Conservation (phyloP, 805 yeast species). For the Isabelozyma heimii region DNA sequence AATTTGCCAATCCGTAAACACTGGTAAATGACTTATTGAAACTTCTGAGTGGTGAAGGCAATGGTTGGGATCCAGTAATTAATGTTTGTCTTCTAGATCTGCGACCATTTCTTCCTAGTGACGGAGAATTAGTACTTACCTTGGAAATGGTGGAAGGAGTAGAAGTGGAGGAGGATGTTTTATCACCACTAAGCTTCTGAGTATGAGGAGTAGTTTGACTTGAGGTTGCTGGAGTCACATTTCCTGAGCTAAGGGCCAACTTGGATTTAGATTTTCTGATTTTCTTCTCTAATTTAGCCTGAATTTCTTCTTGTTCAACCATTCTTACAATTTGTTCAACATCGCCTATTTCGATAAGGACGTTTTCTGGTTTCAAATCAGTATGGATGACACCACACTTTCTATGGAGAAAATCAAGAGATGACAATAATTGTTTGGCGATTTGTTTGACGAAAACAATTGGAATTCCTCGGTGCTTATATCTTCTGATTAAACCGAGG, state of each 20-base stretch:
- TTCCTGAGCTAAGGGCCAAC: conserved; percentile 8
- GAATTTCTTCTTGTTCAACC: conserved; percentile 60
- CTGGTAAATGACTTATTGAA: conserved; percentile 40
- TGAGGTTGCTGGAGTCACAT: conserved; percentile 9
- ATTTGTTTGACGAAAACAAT: conserved; percentile 73
- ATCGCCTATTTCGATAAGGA: conserved; percentile 77
- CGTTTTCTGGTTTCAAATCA: conserved; percentile 73
- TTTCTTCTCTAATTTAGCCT: conserved; percentile 42
- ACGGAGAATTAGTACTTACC: conserved; percentile 25
- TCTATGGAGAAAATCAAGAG: conserved; percentile 70
- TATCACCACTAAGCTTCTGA: neutral
- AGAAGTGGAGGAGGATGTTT: conserved; percentile 5
- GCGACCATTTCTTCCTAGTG: conserved; percentile 43
- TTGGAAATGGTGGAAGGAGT: conserved; percentile 5
- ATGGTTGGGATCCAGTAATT: conserved; percentile 88
- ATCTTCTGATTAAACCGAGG: conserved; percentile 77
- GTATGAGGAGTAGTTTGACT: conserved; percentile 7
- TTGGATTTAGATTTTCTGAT: conserved; percentile 37
- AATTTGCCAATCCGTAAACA: conserved; percentile 32
- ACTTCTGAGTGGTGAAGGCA: conserved; percentile 82
- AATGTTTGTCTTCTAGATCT: conserved; percentile 69
- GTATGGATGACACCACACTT: conserved; percentile 75
- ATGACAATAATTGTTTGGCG: conserved; percentile 71
- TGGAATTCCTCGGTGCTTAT: conserved; percentile 78
- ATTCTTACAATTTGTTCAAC: conserved; percentile 72